These are phyloP conservation scores for Tetracentron sinense DNA, from an alignment of 164 flowering plant genomes.

Conservation along the genomic window DNA sequence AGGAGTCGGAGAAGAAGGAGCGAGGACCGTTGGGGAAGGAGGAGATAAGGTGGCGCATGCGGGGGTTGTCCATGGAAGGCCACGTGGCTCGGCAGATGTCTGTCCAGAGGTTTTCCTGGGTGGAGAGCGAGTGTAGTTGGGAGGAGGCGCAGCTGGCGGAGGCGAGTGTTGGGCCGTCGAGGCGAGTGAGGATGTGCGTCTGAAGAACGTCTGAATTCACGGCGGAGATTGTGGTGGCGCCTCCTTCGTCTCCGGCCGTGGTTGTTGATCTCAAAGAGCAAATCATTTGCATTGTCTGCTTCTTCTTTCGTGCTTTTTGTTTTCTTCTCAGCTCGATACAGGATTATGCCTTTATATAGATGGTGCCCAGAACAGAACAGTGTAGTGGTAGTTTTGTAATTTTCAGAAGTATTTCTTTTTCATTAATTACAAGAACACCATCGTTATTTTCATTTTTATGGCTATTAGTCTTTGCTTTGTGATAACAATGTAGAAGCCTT, in stretches of 20 bases:
- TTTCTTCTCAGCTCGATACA: too few species aligned
- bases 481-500: too few species aligned
- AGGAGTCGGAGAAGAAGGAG: slow-evolving; percentile 69
- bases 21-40: slow-evolving; percentile 54
- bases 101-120: slow-evolving; percentile 52
- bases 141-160: slow-evolving; percentile 51
- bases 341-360: too few species aligned
- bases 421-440: too few species aligned
- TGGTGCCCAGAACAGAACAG: too few species aligned
- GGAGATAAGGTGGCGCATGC: slow-evolving; percentile 35
- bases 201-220: slow-evolving; percentile 54
- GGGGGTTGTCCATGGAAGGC: slow-evolving; percentile 57
- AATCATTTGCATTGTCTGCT: too few species aligned
- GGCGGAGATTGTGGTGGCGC: slow-evolving; percentile 19
- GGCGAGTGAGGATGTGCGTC: slow-evolving; percentile 59
- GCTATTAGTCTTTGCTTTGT: too few species aligned
- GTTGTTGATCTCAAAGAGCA: not conserved
- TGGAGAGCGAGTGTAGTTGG: slow-evolving; percentile 35
- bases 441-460: too few species aligned
- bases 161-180: slow-evolving; percentile 67
- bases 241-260: not conserved
- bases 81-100: slow-evolving; percentile 47
- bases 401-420: too few species aligned
- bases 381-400: too few species aligned
- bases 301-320: too few species aligned